Evolutionary conservation across 257 asterid genomes (phyloP).

Genomic region (Jaltomata sinuosa): DNA sequence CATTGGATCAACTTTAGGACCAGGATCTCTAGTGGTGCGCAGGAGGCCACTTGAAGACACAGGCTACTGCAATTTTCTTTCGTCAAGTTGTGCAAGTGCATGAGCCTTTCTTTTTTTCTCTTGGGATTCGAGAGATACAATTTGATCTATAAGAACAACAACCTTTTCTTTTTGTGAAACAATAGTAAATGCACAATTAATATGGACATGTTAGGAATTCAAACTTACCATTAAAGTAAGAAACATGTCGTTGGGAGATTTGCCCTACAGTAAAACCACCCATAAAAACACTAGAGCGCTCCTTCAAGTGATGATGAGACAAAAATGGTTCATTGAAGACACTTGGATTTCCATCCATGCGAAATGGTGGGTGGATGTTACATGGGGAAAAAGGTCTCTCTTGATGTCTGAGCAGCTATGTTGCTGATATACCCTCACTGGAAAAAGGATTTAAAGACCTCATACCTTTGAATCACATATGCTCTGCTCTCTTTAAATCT

Average conservation of each 20-base stretch:
- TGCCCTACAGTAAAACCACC: background rate
- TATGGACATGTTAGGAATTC: background rate
- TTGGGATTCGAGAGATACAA: background rate
- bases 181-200: background rate
- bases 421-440: background rate
- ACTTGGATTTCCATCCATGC: slow-evolving; percentile 18
- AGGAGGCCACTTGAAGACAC: background rate
- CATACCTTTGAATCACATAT: background rate
- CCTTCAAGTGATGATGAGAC: background rate
- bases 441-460: background rate
- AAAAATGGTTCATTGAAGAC: background rate
- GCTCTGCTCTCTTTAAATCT: background rate
- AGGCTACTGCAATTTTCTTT: background rate
- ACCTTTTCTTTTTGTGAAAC: background rate
- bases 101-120: background rate
- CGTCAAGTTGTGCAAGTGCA: background rate
- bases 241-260: background rate
- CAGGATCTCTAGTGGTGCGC: background rate
- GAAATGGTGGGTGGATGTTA: slow-evolving; percentile 20
- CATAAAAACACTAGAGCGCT: background rate
- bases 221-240: background rate
- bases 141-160: slow-evolving; percentile 3
- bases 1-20: background rate
- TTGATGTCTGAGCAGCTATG: background rate
- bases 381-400: background rate